phyloP scores from a whole-genome alignment of 148 eudicot genomes.

The Pharnaceum exiguum region DNA sequence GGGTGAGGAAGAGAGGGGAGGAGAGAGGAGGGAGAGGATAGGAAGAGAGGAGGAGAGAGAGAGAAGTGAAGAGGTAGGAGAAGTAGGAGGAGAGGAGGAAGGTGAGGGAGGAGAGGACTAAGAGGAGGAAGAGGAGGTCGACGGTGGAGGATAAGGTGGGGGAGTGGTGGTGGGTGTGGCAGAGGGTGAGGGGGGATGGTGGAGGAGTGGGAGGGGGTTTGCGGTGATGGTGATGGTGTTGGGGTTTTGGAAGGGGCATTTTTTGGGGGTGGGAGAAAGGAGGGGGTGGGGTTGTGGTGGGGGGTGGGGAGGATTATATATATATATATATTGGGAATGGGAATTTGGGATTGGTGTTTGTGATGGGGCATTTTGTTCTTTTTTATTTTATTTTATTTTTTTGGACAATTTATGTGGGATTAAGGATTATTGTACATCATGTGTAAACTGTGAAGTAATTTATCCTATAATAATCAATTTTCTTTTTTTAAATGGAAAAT shows the following conservation, averaged over 20 bases:
- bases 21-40: slow-evolving; percentile 57
- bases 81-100: slow-evolving; percentile 64
- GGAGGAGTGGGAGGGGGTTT: not conserved
- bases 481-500: too few species aligned
- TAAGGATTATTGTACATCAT: too few species aligned
- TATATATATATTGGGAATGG: too few species aligned
- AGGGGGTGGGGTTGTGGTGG: slow-evolving; percentile 25
- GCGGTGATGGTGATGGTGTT: slow-evolving; percentile 18
- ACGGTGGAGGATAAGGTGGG: slow-evolving; percentile 57
- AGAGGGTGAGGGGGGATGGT: slow-evolving; percentile 10
- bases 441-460: too few species aligned
- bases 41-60: slow-evolving; percentile 58
- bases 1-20: slow-evolving; percentile 26
- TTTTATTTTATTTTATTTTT: too few species aligned
- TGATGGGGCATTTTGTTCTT: too few species aligned
- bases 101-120: slow-evolving; percentile 68
- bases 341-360: too few species aligned
- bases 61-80: slow-evolving; percentile 55
- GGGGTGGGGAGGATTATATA: slow-evolving; percentile 14
- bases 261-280: too few species aligned
- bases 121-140: slow-evolving; percentile 67
- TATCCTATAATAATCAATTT: too few species aligned
- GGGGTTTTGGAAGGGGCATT: not conserved
- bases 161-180: slow-evolving; percentile 46
- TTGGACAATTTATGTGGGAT: too few species aligned